Conservation (phyloP, 139 green algal genomes). For the Microglena sp. region DNA sequence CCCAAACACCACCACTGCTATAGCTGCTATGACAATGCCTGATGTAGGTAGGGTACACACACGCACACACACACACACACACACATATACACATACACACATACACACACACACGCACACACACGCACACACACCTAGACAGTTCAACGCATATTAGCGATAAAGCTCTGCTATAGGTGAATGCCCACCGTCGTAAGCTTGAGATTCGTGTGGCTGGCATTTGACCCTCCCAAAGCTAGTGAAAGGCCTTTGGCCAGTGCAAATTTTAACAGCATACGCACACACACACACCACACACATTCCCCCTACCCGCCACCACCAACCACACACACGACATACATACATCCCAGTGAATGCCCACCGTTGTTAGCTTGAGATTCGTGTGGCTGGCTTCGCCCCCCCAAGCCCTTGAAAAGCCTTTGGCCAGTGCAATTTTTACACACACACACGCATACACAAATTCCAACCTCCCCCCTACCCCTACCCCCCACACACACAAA, state of each 20-base stretch:
- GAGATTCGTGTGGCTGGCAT: constrained; percentile 58
- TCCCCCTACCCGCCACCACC: neutral
- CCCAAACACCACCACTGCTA: too few species aligned
- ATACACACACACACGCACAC: constrained; percentile 1
- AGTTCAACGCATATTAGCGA: neutral
- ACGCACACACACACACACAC: too few species aligned
- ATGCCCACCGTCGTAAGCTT: constrained; percentile 34
- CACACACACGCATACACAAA: too few species aligned
- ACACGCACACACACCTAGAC: neutral
- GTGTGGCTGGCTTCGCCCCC: constrained; percentile 55
- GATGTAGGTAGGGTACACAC: too few species aligned
- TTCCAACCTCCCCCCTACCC: too few species aligned
- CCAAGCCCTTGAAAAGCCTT: constrained; percentile 61
- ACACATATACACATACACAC: constrained; percentile 1
- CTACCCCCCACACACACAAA: too few species aligned
- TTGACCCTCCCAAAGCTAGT: constrained; percentile 43
- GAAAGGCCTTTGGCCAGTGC: constrained; percentile 56
- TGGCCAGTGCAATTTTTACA: constrained; percentile 67
- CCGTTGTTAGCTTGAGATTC: constrained; percentile 47
- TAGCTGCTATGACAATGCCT: too few species aligned
- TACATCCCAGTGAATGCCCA: constrained; percentile 27
- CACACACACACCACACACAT: neutral
- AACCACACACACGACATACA: neutral
- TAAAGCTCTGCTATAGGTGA: constrained; percentile 26
- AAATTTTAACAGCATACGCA: neutral